Evolutionary conservation across 371 early-diverging fungal species (phyloP).

Genomic region (Actinomortierella wolfii): DNA sequence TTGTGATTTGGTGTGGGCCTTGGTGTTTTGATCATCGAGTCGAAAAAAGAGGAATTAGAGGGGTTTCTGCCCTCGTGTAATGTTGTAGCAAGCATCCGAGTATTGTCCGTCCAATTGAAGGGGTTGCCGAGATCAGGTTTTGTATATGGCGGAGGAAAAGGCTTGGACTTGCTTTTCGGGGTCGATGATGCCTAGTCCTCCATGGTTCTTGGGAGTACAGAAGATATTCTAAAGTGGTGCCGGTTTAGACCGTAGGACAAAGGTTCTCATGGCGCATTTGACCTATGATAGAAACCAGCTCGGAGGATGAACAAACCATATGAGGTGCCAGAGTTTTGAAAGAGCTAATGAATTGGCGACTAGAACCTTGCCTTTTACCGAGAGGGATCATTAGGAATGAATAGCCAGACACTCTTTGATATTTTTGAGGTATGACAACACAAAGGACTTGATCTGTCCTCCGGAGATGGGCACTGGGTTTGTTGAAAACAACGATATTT

Average conservation of each 20-base stretch:
- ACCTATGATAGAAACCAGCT: background rate
- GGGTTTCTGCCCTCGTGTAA: too few relatives aligned
- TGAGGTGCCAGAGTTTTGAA: constrained; percentile 36
- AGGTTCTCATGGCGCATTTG: background rate
- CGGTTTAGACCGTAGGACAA: constrained; percentile 7
- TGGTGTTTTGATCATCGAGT: too few relatives aligned
- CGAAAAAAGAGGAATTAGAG: too few relatives aligned
- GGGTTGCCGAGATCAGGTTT: too few relatives aligned
- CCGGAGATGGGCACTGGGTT: background rate
- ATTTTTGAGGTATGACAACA: constrained; percentile 1
- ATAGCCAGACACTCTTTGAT: constrained; percentile 6
- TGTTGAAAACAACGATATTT: too few relatives aligned
- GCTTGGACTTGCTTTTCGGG: background rate
- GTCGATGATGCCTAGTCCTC: constrained; percentile 10
- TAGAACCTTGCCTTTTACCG: constrained; percentile 26
- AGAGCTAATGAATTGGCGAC: constrained; percentile 30
- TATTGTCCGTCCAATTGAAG: too few relatives aligned
- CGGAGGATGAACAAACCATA: constrained; percentile 12
- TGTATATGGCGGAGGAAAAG: too few relatives aligned
- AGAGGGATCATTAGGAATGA: constrained; percentile 10
- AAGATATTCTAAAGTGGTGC: background rate
- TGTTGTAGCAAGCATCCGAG: too few relatives aligned
- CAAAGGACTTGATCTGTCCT: background rate
- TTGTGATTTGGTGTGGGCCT: too few relatives aligned
- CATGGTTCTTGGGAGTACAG: background rate